A percentile compares a stretch with the other conserved stretches of the same genome.
Conservation (phyloP, 1,284 basidiomycete genomes). For the Pyrrhoderma lamaoense region DNA sequence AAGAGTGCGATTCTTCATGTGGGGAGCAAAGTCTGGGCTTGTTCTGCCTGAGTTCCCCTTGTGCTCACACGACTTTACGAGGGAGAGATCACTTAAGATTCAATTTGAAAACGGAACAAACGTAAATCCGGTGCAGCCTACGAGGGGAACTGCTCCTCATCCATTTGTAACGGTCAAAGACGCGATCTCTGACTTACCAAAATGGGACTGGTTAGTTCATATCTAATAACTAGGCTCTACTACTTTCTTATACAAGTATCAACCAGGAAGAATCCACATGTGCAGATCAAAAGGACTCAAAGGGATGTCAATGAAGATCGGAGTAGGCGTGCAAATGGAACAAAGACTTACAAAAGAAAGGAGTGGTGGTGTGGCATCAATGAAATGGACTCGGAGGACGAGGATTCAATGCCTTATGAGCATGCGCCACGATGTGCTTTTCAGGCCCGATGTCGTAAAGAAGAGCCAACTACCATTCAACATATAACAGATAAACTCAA, state of each 20-base stretch:
- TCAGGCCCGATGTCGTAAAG: slow-evolving; percentile 37
- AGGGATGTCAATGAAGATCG: neutral
- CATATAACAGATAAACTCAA: slow-evolving; percentile 38
- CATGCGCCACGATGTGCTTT: slow-evolving; percentile 44
- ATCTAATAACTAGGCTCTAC: neutral
- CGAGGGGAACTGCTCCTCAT: slow-evolving; percentile 43
- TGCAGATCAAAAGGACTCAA: slow-evolving; percentile 1
- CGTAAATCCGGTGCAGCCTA: slow-evolving; percentile 40
- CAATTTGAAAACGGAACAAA: slow-evolving; percentile 35
- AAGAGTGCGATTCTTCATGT: slow-evolving; percentile 61
- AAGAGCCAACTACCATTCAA: slow-evolving; percentile 41
- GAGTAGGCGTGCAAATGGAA: neutral
- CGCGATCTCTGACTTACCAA: slow-evolving; percentile 60
- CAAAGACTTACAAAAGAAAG: slow-evolving; percentile 6
- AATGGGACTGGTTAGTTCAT: slow-evolving; percentile 57
- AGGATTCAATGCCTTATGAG: slow-evolving; percentile 33
- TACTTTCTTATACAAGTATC: slow-evolving; percentile 16
- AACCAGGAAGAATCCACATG: slow-evolving; percentile 32
- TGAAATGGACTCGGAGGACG: too few relatives aligned
- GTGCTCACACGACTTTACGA: slow-evolving; percentile 59
- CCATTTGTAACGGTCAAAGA: slow-evolving; percentile 52
- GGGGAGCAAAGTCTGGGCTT: slow-evolving; percentile 47
- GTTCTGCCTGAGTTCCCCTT: slow-evolving; percentile 58
- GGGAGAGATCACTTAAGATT: slow-evolving; percentile 38
- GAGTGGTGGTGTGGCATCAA: neutral